Percentiles rank a stretch among this genome's conserved stretches.
Conservation (phyloP, 768 basidiomycete genomes). For the Suillus paluster region DNA sequence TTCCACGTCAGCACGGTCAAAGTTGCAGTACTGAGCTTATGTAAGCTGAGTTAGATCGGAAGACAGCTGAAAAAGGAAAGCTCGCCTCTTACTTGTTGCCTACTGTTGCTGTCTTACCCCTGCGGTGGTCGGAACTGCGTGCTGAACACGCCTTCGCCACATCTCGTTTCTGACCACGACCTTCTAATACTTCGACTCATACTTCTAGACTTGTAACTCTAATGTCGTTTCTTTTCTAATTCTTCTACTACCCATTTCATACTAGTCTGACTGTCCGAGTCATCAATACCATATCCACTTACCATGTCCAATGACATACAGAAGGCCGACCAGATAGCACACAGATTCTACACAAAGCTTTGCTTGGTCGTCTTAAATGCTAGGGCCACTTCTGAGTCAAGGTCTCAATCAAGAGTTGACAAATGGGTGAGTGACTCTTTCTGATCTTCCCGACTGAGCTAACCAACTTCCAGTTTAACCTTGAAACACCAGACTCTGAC, state of each 20-base stretch:
- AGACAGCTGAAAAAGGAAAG: constrained; percentile 2
- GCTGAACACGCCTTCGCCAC: constrained; percentile 7
- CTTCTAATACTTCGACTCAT: not conserved
- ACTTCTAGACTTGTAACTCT: constrained; percentile 31
- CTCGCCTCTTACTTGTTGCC: constrained; percentile 1
- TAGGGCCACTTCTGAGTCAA: constrained; percentile 59
- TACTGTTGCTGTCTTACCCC: constrained; percentile 8
- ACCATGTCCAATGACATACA: constrained; percentile 57
- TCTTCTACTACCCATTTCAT: constrained; percentile 30
- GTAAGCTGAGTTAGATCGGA: not conserved
- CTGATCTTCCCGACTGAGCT: not conserved
- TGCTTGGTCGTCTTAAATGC: constrained; percentile 76
- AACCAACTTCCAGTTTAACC: constrained; percentile 63
- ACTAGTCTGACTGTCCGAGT: constrained; percentile 20
- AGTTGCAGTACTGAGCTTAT: too few relatives aligned
- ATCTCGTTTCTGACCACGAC: constrained; percentile 3
- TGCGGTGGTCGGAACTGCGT: constrained; percentile 10
- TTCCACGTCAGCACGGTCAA: not conserved
- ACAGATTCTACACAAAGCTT: constrained; percentile 83
- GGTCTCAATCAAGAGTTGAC: constrained; percentile 57
- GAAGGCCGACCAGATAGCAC: constrained; percentile 87
- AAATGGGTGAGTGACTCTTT: constrained; percentile 71
- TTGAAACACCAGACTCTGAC: constrained; percentile 78
- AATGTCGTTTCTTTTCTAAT: constrained; percentile 35
- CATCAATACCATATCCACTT: constrained; percentile 22